Base-by-base conservation (phyloP, 257 asterid genomes). In the Gynochthodes officinalis region DNA sequence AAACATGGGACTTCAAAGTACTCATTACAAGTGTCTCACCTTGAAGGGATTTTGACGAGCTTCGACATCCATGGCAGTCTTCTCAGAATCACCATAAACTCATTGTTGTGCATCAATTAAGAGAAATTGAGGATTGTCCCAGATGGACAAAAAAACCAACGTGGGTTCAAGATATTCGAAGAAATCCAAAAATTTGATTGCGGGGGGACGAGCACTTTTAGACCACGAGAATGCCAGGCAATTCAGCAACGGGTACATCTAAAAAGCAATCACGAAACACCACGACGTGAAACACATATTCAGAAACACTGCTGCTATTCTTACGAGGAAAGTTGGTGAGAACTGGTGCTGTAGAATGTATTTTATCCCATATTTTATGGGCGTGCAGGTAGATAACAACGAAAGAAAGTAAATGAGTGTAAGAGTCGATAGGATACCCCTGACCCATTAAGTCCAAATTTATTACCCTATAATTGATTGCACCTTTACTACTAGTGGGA, bases 41-140 rank as follows among this genome's bases (percentile, higher is more conserved):
- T 93, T 89, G 64, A 86, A 48, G 30, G 84, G 83, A 78, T 78
- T 77, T 53, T 70, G 75, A 19, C 80, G 88, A 76, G 79, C 84
- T 85, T 93, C 97, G 82, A 91, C 75, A 80, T 91, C 95, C 98
- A 93, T 93, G 73, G 84, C 81, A 39, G 83, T 84, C 37, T 78
- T 46, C 82, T 83, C 76, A 78, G 76, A 77, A 81, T 73, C 90
- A 89, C 82, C 76, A 75, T 59, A 60, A 78, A 44, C 79, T 64
- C 90, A 84, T 83, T 73, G 48, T 72, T 75, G 52, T 33, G 64
- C 70, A 42, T 58, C 76, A 71, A 73, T 64, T 69, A 60, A 58
- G 75, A 39, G 13, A 49, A 46, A 72, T 28, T 42, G 40, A 46
- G 55, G 28, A 68, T 68, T 30, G 61, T 15, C 77, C 70, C 84